phyloP scores from a whole-genome alignment of 108 stramenopile species.

The Fragilaria crotonensis region DNA sequence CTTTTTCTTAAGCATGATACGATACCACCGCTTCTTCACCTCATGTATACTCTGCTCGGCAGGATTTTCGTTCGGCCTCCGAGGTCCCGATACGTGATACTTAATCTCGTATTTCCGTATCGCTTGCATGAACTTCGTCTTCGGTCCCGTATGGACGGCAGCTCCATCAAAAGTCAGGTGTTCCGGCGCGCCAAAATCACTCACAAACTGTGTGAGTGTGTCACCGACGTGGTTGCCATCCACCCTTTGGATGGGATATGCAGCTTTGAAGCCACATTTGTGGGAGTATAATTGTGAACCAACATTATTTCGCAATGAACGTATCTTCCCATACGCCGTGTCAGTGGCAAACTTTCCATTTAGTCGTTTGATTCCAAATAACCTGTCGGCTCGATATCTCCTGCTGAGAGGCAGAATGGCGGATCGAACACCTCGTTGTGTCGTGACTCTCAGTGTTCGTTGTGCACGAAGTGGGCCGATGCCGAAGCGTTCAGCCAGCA shows the following conservation, averaged over 20 bases:
- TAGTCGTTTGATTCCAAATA: neutral
- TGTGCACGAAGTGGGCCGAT: slow-evolving; percentile 6
- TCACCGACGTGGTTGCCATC: neutral
- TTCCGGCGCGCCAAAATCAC: neutral
- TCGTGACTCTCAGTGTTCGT: slow-evolving; percentile 3
- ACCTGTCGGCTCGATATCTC: slow-evolving; percentile 16
- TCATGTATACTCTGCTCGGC: slow-evolving; percentile 13
- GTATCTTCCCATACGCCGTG: neutral
- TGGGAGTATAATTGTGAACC: neutral
- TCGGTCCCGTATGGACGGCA: slow-evolving; percentile 5
- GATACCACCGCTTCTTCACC: slow-evolving; percentile 7
- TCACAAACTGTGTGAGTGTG: neutral
- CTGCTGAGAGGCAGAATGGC: slow-evolving; percentile 13
- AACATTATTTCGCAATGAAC: slow-evolving; percentile 2
- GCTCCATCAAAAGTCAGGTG: slow-evolving; percentile 3
- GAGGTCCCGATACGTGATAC: no score
- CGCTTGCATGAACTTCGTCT: slow-evolving; percentile 7
- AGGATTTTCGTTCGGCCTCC: no score
- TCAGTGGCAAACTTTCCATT: slow-evolving; percentile 12
- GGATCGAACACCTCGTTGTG: slow-evolving; percentile 10
- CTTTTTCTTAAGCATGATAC: no score
- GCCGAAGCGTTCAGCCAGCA: slow-evolving; percentile 2
- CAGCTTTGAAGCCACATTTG: neutral
- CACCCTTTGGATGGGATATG: neutral
- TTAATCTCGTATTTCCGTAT: slow-evolving; percentile 1